Percentiles rank a stretch among this genome's conserved stretches.
phyloP scores from a whole-genome alignment of 805 yeast species.

The Starmerella powellii region DNA sequence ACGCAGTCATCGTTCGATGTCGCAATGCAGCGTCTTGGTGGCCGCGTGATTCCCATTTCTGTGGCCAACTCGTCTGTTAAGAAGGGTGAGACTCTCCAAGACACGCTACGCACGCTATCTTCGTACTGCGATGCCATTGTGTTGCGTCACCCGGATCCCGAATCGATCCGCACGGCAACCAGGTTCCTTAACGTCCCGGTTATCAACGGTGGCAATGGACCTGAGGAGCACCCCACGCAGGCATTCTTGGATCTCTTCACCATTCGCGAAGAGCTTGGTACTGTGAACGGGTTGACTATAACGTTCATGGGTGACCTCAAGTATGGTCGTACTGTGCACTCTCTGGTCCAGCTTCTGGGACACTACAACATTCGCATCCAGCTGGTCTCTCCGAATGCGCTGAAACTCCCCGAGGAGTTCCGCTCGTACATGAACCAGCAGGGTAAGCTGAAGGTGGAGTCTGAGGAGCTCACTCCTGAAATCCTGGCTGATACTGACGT shows the following conservation, averaged over 20 bases:
- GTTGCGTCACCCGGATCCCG: conserved; percentile 89
- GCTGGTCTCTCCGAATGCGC: conserved; percentile 80
- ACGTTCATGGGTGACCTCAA: conserved; percentile 98
- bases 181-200: conserved; percentile 95
- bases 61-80: conserved; percentile 85
- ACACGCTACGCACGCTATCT: conserved; percentile 86
- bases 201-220: conserved; percentile 95
- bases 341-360: conserved; percentile 76
- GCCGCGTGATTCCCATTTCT: conserved; percentile 81
- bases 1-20: conserved; percentile 95
- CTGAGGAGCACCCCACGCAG: conserved; percentile 97
- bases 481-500: conserved; percentile 86
- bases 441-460: conserved; percentile 63
- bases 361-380: conserved; percentile 90
- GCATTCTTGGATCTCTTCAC: conserved; percentile 96
- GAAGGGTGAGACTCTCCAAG: conserved; percentile 97
- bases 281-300: conserved; percentile 93
- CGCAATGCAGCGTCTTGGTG: conserved; percentile 99
- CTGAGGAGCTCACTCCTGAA: conserved; percentile 67
- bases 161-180: conserved; percentile 86
- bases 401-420: conserved; percentile 67
- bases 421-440: conserved; percentile 51
- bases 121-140: conserved; percentile 96
- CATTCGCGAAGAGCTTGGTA: conserved; percentile 96
- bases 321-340: conserved; percentile 97